A percentile compares a stretch with the other conserved stretches of the same genome.
Conservation (phyloP, 768 basidiomycete genomes). For the Pluteus cervinus region DNA sequence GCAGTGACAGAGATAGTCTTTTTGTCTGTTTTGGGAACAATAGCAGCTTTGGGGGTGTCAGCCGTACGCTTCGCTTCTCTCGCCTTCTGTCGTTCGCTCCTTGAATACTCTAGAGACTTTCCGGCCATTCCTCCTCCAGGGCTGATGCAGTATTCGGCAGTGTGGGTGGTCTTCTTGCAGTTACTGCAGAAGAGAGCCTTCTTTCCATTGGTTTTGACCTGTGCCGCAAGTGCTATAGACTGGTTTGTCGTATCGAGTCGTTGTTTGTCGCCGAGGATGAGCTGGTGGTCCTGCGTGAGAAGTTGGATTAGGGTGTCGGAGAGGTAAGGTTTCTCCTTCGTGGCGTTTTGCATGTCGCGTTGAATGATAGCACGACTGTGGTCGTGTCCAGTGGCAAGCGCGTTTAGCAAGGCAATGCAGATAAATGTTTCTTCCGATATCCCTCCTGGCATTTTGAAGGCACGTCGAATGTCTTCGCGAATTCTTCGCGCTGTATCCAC, state of each 20-base stretch:
- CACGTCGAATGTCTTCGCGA: not conserved
- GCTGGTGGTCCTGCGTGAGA: not conserved
- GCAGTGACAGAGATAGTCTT: no score
- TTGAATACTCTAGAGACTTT: slow-evolving; percentile 15
- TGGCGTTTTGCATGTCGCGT: not conserved
- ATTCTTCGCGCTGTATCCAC: not conserved
- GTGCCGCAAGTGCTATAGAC: no score
- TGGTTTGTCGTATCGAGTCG: no score
- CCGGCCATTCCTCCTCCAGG: slow-evolving; percentile 21
- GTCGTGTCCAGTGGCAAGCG: not conserved
- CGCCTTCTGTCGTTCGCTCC: no score
- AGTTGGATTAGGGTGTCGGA: not conserved
- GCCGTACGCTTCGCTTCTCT: no score
- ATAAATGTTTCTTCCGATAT: not conserved
- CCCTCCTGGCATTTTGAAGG: not conserved
- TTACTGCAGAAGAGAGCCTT: slow-evolving; percentile 9
- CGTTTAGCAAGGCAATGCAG: not conserved
- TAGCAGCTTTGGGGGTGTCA: no score
- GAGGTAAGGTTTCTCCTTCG: not conserved
- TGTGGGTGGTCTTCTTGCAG: slow-evolving; percentile 10
- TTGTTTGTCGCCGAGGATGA: not conserved
- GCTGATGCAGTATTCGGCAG: slow-evolving; percentile 12
- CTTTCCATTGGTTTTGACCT: no score
- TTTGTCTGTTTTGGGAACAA: no score
- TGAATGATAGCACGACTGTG: no score